Base-by-base conservation (phyloP, 176 grass and related monocot genomes). In the Avena atlantica region DNA sequence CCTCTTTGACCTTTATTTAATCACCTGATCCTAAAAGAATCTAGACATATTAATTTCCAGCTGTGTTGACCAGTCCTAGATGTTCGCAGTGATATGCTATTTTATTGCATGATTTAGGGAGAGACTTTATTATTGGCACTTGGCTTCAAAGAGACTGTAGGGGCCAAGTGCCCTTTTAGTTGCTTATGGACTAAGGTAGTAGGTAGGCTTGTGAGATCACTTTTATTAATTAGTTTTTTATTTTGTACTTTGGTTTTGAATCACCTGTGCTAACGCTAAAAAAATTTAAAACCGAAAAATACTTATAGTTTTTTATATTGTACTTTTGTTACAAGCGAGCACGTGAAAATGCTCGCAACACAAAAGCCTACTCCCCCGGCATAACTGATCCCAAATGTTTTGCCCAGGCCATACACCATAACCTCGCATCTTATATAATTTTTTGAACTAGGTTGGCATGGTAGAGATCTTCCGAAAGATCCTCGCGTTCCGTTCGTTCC, bases 1-100 rank as follows among this genome's bases (percentile, higher is more conserved):
- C 85, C 82, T 88, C 82, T 85, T 82, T 88, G 86, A 82, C 78
- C 86, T 86, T 79, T 91, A 72, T 91, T 77, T 88, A 91, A 88
- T 82, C 72, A 78, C 73, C 61, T 82, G 78, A 88, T 88, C 78
- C 78, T 82, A 86, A 88, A 88, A 78, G 90, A 86, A 88, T 88
- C 90, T 88, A 78, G 78, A 51, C 45, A 64, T 77, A 88, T 82
- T 59, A 81, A 81, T 80, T 70, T 78, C 86, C 47, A 64, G 70
- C 70, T 85, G 64, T 42, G 88, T 91, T 91, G 83, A 91, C 83
- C 78, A 86, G 78, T 74, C 83, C 71, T 86, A 74, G 87, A 45
- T 88, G 52, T 70, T 20, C 55, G 85, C 68, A 37, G 42, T 63
- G 85, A 84, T 91, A 91, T 91, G 50, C 47, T 88, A 78, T 85